Base-by-base conservation (phyloP, 2,329 filamentous ascomycete genomes). In the Talaromyces sp. region DNA sequence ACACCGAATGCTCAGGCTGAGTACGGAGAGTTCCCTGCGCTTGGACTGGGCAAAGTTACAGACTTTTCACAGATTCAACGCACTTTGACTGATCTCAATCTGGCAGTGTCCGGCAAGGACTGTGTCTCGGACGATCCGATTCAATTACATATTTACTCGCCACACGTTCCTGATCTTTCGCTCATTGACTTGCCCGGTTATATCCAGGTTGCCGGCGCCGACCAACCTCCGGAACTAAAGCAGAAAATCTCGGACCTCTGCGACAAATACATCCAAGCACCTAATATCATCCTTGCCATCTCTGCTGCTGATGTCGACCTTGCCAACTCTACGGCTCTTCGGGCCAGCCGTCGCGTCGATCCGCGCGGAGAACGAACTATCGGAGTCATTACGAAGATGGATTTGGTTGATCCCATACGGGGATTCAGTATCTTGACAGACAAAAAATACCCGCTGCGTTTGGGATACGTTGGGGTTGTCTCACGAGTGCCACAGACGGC, bases 361-460 rank as follows among this genome's bases (percentile, higher is more conserved):
- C 95, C 95, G 1, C 84, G 95, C 63, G 95, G 95, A 59, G 95
- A 99, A 77, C 85, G 95, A 64, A 99, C 95, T 0, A 99, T 99
- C 71, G 95, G 95, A 52, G 95, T 99, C n/a, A 88, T 99, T 49
- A 99, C 95, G 3, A 99, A 99, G 79, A 97, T 99, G 93, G 95
- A 99, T 70, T 82, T 99, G 25, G 93, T 99, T 8, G 93, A 98
- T 67, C 84, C 95, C 3, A 80, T 82, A 8, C 87, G 93, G 62
- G 95, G 93, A 32, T 84, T 86, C 15, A 83, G 85, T 39, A 91
- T 99, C 33, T 81, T 99, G 22, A 88, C 83, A 28, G 93, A 99
- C 73, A 89, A 87, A 72, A 96, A 98, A 73, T 99, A 99, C 71
- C 93, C 95, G 47, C 82, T 99, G 32, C 85, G 95, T n/a, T 81